Evolutionary conservation across 768 basidiomycete species (phyloP).

Genomic region (Lentinula sp.): DNA sequence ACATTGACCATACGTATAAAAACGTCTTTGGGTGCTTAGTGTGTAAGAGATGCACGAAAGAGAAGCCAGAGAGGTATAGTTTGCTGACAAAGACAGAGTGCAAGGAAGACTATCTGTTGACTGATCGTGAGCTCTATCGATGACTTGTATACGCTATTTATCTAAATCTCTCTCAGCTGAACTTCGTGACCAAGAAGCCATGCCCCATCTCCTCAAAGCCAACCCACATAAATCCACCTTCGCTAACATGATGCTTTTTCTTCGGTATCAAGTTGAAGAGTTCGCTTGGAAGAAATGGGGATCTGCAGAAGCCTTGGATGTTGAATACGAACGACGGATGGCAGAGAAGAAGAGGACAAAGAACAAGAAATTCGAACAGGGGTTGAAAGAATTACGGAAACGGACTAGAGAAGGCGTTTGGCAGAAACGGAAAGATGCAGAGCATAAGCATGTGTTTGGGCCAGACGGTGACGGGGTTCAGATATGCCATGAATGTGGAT

Average conservation of each 20-base stretch:
- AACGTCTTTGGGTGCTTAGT: constrained; percentile 82
- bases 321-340: constrained; percentile 75
- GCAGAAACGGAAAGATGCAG: constrained; percentile 80
- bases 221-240: constrained; percentile 95
- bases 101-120: constrained; percentile 95
- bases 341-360: constrained; percentile 85
- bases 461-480: constrained; percentile 57
- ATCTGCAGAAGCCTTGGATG: constrained; percentile 83
- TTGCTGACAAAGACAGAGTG: constrained; percentile 98
- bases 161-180: constrained; percentile 54
- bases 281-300: constrained; percentile 99
- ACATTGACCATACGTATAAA: constrained; percentile 79
- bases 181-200: constrained; percentile 81
- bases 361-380: constrained; percentile 92
- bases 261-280: constrained; percentile 90
- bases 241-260: constrained; percentile 98
- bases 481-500: constrained; percentile 86
- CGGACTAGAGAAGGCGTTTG: constrained; percentile 86
- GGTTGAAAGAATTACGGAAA: constrained; percentile 75
- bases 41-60: constrained; percentile 87
- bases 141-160: constrained; percentile 2
- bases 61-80: constrained; percentile 88
- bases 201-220: constrained; percentile 91
- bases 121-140: constrained; percentile 62
- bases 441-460: constrained; percentile 85